Evolutionary conservation across 164 flowering plant genomes (phyloP).

Genomic region (Protea cynaroides): DNA sequence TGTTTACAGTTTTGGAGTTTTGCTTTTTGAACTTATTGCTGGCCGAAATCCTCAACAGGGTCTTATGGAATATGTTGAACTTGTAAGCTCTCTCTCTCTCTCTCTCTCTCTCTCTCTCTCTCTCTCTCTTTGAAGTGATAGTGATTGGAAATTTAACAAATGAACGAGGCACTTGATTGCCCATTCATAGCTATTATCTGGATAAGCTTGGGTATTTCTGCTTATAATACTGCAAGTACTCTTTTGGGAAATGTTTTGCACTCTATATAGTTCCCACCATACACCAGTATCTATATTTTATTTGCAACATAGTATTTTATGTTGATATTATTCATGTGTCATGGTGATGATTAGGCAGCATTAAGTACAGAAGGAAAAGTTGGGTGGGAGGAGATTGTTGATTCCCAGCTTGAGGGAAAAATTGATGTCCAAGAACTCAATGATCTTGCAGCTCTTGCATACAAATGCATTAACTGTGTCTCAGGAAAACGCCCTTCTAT

Average conservation of each 20-base stretch:
- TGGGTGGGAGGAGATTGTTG: conserved; percentile 95
- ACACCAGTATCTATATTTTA: too few species aligned
- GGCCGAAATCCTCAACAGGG: conserved; percentile 92
- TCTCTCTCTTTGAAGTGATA: too few species aligned
- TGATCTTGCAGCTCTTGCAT: conserved; percentile 68
- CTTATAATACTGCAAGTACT: too few species aligned
- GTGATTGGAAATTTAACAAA: too few species aligned
- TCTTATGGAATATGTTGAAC: conserved; percentile 81
- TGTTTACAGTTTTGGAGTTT: conserved; percentile 84
- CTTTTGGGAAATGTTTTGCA: too few species aligned
- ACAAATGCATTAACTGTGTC: conserved; percentile 62
- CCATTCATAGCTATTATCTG: too few species aligned
- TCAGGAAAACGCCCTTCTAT: conserved; percentile 76
- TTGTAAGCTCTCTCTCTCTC: conserved; percentile 43
- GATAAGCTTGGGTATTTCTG: too few species aligned
- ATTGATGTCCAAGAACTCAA: conserved; percentile 62
- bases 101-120: background rate
- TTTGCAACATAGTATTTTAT: background rate
- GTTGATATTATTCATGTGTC: background rate
- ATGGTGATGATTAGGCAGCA: conserved; percentile 58
- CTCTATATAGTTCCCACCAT: too few species aligned
- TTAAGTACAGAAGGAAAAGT: conserved; percentile 63
- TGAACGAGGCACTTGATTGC: too few species aligned
- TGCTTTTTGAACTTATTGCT: conserved; percentile 85
- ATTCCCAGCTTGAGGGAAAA: conserved; percentile 64